A percentile compares a stretch with the other conserved stretches of the same genome.
Conservation (phyloP, 2,329 filamentous ascomycete genomes). For the Amauroascus niger region DNA sequence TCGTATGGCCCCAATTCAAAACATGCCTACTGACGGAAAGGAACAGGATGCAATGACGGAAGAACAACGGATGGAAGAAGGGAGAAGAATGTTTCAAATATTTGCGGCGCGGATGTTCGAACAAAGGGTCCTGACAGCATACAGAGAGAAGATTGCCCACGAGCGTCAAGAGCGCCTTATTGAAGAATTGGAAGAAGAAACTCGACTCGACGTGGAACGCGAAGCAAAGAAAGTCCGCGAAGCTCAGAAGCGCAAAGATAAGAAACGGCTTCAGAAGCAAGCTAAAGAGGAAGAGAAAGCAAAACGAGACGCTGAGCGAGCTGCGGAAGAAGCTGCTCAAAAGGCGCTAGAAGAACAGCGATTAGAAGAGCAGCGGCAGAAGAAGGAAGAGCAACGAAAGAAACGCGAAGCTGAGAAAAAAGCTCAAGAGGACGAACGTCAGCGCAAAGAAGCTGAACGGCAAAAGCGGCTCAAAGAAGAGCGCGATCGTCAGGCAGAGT, state of each 20-base stretch:
- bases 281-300: constrained; percentile 85
- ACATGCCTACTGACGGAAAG: constrained; percentile 27
- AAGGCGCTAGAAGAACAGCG: constrained; percentile 68
- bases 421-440: constrained; percentile 78
- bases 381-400: constrained; percentile 79
- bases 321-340: constrained; percentile 70
- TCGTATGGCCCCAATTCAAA: constrained; percentile 2
- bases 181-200: constrained; percentile 83
- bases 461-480: constrained; percentile 71
- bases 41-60: constrained; percentile 87
- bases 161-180: constrained; percentile 86
- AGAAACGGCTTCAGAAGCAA: constrained; percentile 79
- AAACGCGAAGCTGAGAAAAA: constrained; percentile 87
- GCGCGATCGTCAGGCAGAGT: constrained; percentile 72
- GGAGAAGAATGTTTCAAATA: constrained; percentile 97
- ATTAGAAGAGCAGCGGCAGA: constrained; percentile 67
- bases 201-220: constrained; percentile 61
- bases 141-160: constrained; percentile 89
- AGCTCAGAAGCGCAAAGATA: constrained; percentile 91
- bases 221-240: constrained; percentile 91
- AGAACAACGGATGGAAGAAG: constrained; percentile 98
- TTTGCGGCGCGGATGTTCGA: constrained; percentile 99
- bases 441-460: constrained; percentile 76
- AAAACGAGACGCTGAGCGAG: constrained; percentile 76
- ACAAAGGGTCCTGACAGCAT: constrained; percentile 90